phyloP scores from a whole-genome alignment of 2,329 filamentous ascomycete genomes.

The Aspergillus hiratsukae region DNA sequence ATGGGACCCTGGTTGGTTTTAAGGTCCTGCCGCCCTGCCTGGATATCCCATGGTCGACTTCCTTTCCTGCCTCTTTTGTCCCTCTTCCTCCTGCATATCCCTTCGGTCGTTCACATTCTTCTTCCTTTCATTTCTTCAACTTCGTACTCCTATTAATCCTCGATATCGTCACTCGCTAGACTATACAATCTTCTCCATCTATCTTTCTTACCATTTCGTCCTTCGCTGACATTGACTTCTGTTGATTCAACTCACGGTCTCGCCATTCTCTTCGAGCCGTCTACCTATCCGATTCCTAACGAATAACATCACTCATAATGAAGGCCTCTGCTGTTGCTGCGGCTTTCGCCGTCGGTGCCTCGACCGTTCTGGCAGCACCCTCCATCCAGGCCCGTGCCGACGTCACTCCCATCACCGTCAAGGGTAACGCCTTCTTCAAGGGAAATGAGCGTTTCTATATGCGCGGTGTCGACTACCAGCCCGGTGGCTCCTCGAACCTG shows the following conservation, averaged over 20 bases:
- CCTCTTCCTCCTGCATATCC: background rate
- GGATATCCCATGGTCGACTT: background rate
- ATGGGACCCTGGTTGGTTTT: background rate
- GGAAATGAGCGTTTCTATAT: conserved; percentile 55
- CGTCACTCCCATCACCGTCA: conserved; percentile 55
- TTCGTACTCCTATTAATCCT: conserved; percentile 18
- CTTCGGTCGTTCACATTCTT: conserved; percentile 1
- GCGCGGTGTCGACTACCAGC: conserved; percentile 59
- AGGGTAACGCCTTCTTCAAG: conserved; percentile 64
- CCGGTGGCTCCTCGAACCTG: conserved; percentile 58
- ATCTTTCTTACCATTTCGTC: conserved; percentile 16
- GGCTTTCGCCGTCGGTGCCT: conserved; percentile 43
- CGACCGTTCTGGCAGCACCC: conserved; percentile 44
- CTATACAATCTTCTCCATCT: conserved; percentile 9
- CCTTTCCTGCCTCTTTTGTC: conserved; percentile 1
- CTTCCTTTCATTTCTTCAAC: conserved; percentile 17
- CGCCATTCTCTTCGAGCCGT: conserved; percentile 3
- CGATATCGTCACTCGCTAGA: conserved; percentile 21
- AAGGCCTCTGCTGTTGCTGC: conserved; percentile 49
- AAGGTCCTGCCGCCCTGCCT: background rate
- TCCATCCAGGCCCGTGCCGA: conserved; percentile 40
- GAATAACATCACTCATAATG: conserved; percentile 40
- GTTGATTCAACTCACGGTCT: background rate
- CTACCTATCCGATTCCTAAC: conserved; percentile 3
- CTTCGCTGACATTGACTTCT: conserved; percentile 3